Evolutionary conservation across 371 early-diverging fungal genomes (phyloP), one percentile per base, ranked within the genome.

Genomic region (Mucor lusitanicus): DNA sequence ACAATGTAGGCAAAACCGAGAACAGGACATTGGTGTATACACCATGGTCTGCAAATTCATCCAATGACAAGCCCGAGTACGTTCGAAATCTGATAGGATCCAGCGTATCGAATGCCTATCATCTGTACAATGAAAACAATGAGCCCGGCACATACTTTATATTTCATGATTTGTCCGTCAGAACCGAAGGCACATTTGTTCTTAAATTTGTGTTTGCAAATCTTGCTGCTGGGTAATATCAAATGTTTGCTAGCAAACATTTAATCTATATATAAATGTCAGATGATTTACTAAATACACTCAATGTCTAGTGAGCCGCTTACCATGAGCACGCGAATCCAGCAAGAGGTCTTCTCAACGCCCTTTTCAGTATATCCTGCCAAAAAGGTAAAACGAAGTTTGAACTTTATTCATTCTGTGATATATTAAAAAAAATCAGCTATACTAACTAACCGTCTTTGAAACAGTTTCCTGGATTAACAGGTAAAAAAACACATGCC

Each of bases 131-230:
- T 61, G 46, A 79, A 19, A 72, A 84, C 21, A 71, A 82, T 68
- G 61, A 74, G 25, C 70, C 76, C 40, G 86, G 85, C 53, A 84
- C 85, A 50, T 90, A 78, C 56, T 85, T 85, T 61, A 67, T 83
- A 39, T 85, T 85, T 63, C 77, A 75, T 25, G 98, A 98, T 63
- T 54, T 85, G 21, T 77, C 78, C 30, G 80, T 85, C 15, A 70
- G 85, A 46, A 71, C 74, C 17, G 74, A 80, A 56, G 84, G 84
- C 25, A 58, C 50, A 25, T 85, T 75, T 68, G 64, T 71, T 9
- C 63, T 85, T 11, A 80, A 80, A 56, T 83, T 81, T 68, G 40
- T 72, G 35, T 71, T 85, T 60, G 59, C 69, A 9, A 63, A 75
- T 58, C 42, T 75, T 11, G 61, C 72, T 12, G 66, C 62, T 44